phyloP scores from a whole-genome alignment of 345 rosid genomes.

The Brassica carinata region DNA sequence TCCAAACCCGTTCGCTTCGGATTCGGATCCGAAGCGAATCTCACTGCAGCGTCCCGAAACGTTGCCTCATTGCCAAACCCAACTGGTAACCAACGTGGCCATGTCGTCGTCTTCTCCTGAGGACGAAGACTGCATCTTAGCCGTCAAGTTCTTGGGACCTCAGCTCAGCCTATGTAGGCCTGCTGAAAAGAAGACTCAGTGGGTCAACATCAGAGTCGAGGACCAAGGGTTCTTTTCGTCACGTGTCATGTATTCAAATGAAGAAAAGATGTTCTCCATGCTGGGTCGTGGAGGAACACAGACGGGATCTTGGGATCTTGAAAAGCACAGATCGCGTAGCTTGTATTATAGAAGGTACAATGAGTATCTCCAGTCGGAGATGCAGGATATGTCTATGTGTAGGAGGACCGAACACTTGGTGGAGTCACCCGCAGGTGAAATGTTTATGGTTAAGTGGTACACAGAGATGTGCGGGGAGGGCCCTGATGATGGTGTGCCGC shows the following conservation, averaged over 20 bases:
- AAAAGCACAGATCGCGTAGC: not conserved
- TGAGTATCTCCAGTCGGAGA: not conserved
- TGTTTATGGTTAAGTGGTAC: not conserved
- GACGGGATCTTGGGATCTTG: constrained; percentile 15
- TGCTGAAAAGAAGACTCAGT: not conserved
- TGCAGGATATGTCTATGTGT: not conserved
- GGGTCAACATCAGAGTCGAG: constrained; percentile 15
- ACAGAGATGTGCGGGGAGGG: not conserved
- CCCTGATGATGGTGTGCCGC: not conserved
- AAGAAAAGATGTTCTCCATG: not conserved
- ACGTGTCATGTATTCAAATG: constrained; percentile 2
- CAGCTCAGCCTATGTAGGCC: constrained; percentile 16
- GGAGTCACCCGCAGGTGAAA: constrained; percentile 5
- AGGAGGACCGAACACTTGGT: not conserved
- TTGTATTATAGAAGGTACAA: not conserved
- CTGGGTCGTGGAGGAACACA: not conserved
- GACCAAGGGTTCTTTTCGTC: not conserved
- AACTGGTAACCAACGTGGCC: not conserved
- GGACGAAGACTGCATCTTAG: not conserved
- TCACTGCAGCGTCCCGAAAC: not conserved
- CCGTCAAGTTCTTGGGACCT: not conserved
- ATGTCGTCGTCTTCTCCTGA: not conserved
- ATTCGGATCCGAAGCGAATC: not conserved
- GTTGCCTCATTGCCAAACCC: not conserved
- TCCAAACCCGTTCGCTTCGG: not conserved